Evolutionary conservation across 1,284 basidiomycete species (phyloP).

Genomic region (Cystobasidium slooffiae): DNA sequence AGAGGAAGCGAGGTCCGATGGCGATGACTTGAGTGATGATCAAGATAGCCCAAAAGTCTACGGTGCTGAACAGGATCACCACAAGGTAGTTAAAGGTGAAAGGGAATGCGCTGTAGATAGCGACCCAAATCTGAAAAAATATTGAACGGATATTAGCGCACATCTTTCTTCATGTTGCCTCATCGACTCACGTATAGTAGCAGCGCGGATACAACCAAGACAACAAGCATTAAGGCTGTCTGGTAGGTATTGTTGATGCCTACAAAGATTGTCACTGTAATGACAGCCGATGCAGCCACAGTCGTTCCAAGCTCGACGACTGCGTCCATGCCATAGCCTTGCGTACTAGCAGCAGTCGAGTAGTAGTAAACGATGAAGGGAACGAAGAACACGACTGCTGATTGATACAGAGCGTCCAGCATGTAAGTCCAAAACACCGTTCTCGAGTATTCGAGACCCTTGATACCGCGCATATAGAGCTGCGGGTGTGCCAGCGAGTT

Average conservation of each 20-base stretch:
- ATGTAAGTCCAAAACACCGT: slow-evolving; percentile 93
- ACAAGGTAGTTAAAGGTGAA: slow-evolving; percentile 56
- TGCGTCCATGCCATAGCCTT: slow-evolving; percentile 49
- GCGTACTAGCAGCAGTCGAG: slow-evolving; percentile 46
- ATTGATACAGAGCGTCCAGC: slow-evolving; percentile 91
- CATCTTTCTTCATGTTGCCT: neutral
- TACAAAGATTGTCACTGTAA: slow-evolving; percentile 69
- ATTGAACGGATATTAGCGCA: neutral
- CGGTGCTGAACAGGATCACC: slow-evolving; percentile 71
- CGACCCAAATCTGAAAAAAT: slow-evolving; percentile 70
- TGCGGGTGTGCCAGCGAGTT: slow-evolving; percentile 90
- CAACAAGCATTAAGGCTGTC: slow-evolving; percentile 82
- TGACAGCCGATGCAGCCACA: slow-evolving; percentile 81
- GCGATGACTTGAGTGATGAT: slow-evolving; percentile 70
- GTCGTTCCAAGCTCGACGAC: slow-evolving; percentile 92
- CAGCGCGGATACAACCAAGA: slow-evolving; percentile 76
- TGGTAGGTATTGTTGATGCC: slow-evolving; percentile 87
- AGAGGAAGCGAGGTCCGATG: slow-evolving; percentile 64
- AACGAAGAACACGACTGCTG: slow-evolving; percentile 85
- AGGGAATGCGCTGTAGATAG: slow-evolving; percentile 68
- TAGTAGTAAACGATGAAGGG: slow-evolving; percentile 76
- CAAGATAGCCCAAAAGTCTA: slow-evolving; percentile 81
- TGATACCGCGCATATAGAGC: slow-evolving; percentile 89
- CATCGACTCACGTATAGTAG: slow-evolving; percentile 61
- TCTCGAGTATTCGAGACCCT: slow-evolving; percentile 89